phyloP scores from a whole-genome alignment of 495 filamentous ascomycete species.

The Diplogelasinospora grovesii region DNA sequence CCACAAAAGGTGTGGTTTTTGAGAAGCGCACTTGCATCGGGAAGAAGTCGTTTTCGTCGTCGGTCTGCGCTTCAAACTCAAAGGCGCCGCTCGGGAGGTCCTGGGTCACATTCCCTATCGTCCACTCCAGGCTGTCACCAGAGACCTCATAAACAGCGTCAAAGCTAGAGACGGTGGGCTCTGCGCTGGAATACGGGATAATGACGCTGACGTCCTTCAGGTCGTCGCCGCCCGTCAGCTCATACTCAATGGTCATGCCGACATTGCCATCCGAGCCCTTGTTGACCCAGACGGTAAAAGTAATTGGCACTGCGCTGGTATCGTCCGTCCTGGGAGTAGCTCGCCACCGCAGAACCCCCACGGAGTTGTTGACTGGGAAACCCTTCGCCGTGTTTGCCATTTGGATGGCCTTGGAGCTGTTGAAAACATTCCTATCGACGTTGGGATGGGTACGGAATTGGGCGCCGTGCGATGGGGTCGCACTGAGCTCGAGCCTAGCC shows the following conservation, averaged over 20 bases:
- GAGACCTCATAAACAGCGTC: slow-evolving; percentile 92
- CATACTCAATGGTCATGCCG: slow-evolving; percentile 88
- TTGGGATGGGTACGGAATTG: slow-evolving; percentile 94
- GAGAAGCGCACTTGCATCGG: slow-evolving; percentile 89
- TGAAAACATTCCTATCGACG: slow-evolving; percentile 81
- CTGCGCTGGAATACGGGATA: slow-evolving; percentile 75
- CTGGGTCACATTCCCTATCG: slow-evolving; percentile 73
- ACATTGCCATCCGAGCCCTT: slow-evolving; percentile 70
- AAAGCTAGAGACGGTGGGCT: slow-evolving; percentile 84
- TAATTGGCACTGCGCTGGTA: slow-evolving; percentile 71
- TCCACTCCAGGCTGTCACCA: slow-evolving; percentile 91
- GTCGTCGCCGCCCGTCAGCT: slow-evolving; percentile 66
- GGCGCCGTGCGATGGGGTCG: slow-evolving; percentile 66
- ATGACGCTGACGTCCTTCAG: slow-evolving; percentile 79
- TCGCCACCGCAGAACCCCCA: slow-evolving; percentile 86
- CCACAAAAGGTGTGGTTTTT: slow-evolving; percentile 77
- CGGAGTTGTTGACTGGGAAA: slow-evolving; percentile 85
- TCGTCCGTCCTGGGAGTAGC: slow-evolving; percentile 66
- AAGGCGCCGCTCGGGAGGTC: slow-evolving; percentile 77
- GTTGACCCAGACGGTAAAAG: slow-evolving; percentile 94
- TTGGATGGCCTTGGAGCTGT: slow-evolving; percentile 69
- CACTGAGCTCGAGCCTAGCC: slow-evolving; percentile 71
- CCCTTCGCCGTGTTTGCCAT: slow-evolving; percentile 75
- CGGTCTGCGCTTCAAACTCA: slow-evolving; percentile 85
- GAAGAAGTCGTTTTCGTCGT: slow-evolving; percentile 87